These are phyloP conservation scores for Blastomyces percursus DNA, from an alignment of 2,329 filamentous ascomycete genomes.

Conservation along the genomic window DNA sequence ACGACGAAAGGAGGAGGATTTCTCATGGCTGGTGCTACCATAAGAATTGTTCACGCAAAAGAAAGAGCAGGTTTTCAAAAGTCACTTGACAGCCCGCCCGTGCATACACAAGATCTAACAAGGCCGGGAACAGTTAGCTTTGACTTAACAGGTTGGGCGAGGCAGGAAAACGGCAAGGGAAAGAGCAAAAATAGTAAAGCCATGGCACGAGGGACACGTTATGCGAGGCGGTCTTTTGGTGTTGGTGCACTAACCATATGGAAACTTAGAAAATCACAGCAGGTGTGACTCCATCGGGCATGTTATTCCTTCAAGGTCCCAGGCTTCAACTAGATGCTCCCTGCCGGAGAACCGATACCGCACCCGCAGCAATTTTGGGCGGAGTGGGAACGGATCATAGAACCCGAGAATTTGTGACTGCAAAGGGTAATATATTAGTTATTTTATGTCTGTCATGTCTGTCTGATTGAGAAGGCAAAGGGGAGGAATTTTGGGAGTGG, in stretches of 20 bases:
- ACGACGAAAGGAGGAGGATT: not conserved
- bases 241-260: not conserved
- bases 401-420: conserved; percentile 36
- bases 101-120: not conserved
- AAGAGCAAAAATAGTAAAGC: not conserved
- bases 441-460: not conserved
- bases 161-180: not conserved
- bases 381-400: conserved; percentile 34
- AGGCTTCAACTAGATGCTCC: conserved; percentile 30
- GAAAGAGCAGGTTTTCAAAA: not conserved
- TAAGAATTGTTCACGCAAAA: not conserved
- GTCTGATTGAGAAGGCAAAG: not conserved
- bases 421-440: conserved; percentile 14
- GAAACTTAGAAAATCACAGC: conserved; percentile 10
- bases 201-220: not conserved
- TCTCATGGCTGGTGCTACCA: conserved; percentile 1
- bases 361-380: conserved; percentile 31
- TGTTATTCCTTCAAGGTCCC: conserved; percentile 27
- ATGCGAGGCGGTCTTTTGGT: not conserved
- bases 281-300: conserved; percentile 33
- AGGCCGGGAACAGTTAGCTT: not conserved
- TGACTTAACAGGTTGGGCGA: not conserved
- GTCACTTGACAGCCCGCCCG: not conserved
- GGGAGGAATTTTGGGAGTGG: not conserved
- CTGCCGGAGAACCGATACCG: conserved; percentile 33